Conservation (phyloP, 2,329 filamentous ascomycete species). For the Arthrobotrys entomopaga region DNA sequence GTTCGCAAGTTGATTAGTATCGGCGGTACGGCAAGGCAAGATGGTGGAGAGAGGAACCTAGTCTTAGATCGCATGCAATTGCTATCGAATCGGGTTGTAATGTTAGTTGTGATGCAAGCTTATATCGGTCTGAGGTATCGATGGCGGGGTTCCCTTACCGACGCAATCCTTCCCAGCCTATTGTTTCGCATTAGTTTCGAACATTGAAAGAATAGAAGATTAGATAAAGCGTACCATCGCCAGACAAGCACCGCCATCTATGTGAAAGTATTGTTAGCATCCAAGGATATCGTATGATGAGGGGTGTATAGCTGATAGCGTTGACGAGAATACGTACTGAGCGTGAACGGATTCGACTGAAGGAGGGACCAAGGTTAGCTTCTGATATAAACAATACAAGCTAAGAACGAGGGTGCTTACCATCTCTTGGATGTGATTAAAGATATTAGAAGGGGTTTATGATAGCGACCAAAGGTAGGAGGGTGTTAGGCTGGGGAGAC, state of each 20-base stretch:
- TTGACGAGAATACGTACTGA: slow-evolving; percentile 32
- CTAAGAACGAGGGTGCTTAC: slow-evolving; percentile 13
- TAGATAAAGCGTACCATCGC: slow-evolving; percentile 42
- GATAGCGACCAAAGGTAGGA: not conserved
- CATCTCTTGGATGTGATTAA: slow-evolving; percentile 20
- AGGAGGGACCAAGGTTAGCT: slow-evolving; percentile 28
- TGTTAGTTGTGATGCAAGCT: slow-evolving; percentile 12
- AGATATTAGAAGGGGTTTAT: slow-evolving; percentile 2
- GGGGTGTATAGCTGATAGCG: not conserved
- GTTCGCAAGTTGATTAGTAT: slow-evolving; percentile 17
- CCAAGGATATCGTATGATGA: not conserved
- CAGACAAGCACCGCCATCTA: slow-evolving; percentile 54
- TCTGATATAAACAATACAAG: slow-evolving; percentile 1
- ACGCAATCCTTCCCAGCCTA: slow-evolving; percentile 98
- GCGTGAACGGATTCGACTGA: slow-evolving; percentile 54
- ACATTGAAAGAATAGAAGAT: slow-evolving; percentile 7
- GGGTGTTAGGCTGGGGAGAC: slow-evolving; percentile 12
- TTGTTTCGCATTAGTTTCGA: slow-evolving; percentile 17
- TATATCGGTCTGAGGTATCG: not conserved
- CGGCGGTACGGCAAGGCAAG: not conserved
- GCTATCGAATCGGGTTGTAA: slow-evolving; percentile 61
- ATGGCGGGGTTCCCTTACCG: slow-evolving; percentile 61
- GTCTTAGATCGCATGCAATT: slow-evolving; percentile 97
- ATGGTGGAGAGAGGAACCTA: slow-evolving; percentile 72
- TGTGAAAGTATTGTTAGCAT: slow-evolving; percentile 32